Evolutionary conservation across 176 grass and related monocot species (phyloP).

Genomic region (Ananas comosus): DNA sequence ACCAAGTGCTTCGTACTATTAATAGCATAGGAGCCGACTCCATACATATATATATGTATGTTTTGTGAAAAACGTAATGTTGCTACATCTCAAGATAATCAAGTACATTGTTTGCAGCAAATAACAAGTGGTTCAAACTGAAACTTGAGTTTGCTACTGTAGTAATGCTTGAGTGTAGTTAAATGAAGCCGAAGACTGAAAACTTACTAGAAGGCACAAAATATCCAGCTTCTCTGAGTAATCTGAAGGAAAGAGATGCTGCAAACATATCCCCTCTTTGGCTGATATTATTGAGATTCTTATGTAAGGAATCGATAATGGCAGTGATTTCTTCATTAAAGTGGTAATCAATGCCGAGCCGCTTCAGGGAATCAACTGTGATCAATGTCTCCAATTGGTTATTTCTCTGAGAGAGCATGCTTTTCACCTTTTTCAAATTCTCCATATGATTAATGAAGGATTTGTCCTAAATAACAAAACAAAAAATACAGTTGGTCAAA

Average conservation of each 20-base stretch:
- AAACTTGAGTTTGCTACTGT: no score
- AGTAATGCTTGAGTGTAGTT: no score
- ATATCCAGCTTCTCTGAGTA: constrained; percentile 38
- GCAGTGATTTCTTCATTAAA: constrained; percentile 26
- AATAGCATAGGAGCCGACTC: no score
- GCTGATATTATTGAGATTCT: background rate
- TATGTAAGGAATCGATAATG: constrained; percentile 1
- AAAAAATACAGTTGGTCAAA: no score
- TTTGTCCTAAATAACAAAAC: background rate
- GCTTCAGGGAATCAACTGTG: constrained; percentile 30
- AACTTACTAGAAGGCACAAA: constrained; percentile 28
- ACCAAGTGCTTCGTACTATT: no score
- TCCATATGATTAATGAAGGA: background rate
- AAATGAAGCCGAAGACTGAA: background rate
- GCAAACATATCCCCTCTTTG: constrained; percentile 10
- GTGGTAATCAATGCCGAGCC: constrained; percentile 38
- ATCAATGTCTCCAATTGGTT: background rate
- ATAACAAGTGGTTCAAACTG: no score
- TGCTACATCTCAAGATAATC: no score
- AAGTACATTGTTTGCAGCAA: no score
- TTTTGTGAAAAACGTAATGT: no score
- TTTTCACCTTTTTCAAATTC: background rate
- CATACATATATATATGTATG: no score
- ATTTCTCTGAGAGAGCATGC: background rate
- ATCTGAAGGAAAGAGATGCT: constrained; percentile 27